A percentile compares a stretch with the other conserved stretches of the same genome.
These are phyloP conservation scores for Russula sp. DNA, from an alignment of 768 basidiomycete genomes.

Conservation along the genomic window DNA sequence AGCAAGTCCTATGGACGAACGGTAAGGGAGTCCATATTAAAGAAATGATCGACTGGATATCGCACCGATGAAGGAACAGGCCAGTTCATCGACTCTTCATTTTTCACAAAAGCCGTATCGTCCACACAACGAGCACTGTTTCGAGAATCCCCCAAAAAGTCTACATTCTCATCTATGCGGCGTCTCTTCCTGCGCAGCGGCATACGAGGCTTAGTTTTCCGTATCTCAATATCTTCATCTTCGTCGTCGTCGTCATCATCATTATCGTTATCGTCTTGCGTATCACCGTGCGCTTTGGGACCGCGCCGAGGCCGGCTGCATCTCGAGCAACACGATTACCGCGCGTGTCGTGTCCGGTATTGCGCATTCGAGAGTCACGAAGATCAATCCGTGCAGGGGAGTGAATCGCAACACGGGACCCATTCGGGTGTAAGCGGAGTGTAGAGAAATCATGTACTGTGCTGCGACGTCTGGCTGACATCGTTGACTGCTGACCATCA, in stretches of 20 bases:
- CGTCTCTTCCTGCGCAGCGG: slow-evolving; percentile 4
- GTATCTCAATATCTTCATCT: slow-evolving; percentile 19
- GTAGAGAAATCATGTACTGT: slow-evolving; percentile 65
- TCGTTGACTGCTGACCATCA: not conserved
- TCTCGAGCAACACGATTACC: slow-evolving; percentile 68
- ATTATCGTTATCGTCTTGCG: slow-evolving; percentile 32
- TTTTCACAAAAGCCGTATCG: not conserved
- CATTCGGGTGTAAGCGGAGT: slow-evolving; percentile 64
- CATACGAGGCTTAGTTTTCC: slow-evolving; percentile 19
- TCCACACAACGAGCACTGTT: not conserved
- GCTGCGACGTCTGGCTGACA: slow-evolving; percentile 38
- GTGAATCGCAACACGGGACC: slow-evolving; percentile 50
- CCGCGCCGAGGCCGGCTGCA: slow-evolving; percentile 52
- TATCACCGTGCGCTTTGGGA: slow-evolving; percentile 38
- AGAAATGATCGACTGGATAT: not conserved
- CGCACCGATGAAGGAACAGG: slow-evolving; percentile 53
- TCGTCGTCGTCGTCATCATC: slow-evolving; percentile 16
- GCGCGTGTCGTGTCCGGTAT: slow-evolving; percentile 45
- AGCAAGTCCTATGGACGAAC: slow-evolving; percentile 45
- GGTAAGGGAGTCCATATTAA: not conserved
- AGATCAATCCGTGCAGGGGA: slow-evolving; percentile 37
- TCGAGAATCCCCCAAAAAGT: slow-evolving; percentile 16
- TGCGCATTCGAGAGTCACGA: slow-evolving; percentile 38
- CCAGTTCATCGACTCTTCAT: slow-evolving; percentile 6
- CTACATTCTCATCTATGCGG: slow-evolving; percentile 21